Base-by-base conservation (phyloP, 306 rosid species). In the Cucumis cinereus region DNA sequence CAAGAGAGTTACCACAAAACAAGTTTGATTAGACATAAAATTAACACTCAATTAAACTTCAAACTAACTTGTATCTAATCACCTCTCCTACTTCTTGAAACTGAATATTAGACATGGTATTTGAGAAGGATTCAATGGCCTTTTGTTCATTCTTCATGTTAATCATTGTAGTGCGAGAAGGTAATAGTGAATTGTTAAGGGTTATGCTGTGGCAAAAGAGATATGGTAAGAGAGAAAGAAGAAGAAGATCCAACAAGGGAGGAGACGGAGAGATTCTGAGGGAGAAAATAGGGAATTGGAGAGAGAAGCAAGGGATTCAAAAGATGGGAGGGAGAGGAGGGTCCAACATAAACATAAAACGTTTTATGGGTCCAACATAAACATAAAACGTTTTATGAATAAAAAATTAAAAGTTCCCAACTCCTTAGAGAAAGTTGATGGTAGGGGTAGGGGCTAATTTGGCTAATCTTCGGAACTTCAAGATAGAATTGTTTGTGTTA, bases 61-160 rank as follows among this genome's bases (percentile, higher is more conserved):
- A 38, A 41, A 38, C 16, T 4, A n/a, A 64, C 4, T 64, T n/a
- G 9, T n/a, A 64, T n/a, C 28, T 36, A 38, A 38, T n/a, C 12
- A 13, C 71, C 71, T 35, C 24, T 36, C 10, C 71, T 4, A 64
- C 28, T 64, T 36, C 10, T 36, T n/a, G 49, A 64, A 36, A 36
- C 50, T 23, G 40, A 36, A 45, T 8, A 36, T 36, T 19, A 12
- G n/a, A 64, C 28, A 10, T 7, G 72, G 19, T 19, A 38, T 24
- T n/a, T 63, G 28, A n/a, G 50, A 90, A 97, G 94, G 82, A 47
- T 20, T 64, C 76, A 93, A 91, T 81, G 88, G 84, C 13, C 3
- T 90, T 57, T 90, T 90, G 72, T 86, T 82, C 90, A 20, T 93
- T 93, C 84, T 93, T 93, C 77, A 93, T 86, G 98, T 85, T 92